These are phyloP conservation scores for Nymphaea colorata DNA, from an alignment of 164 flowering plant species.

Conservation along the genomic window DNA sequence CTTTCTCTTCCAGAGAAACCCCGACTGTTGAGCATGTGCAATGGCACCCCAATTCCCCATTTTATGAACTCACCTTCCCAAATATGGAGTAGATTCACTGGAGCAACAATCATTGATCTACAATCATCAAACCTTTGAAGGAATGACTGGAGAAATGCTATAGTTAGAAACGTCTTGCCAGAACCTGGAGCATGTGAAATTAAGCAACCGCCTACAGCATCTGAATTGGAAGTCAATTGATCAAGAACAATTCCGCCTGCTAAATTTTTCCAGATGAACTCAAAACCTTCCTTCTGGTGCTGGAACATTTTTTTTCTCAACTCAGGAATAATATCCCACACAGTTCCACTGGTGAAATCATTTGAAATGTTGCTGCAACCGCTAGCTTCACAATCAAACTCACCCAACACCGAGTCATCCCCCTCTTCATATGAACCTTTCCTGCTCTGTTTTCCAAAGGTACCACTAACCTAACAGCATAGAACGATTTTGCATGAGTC, in stretches of 20 bases:
- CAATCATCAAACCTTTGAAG: conserved; percentile 33
- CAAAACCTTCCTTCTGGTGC: conserved; percentile 73
- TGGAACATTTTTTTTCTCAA: conserved; percentile 23
- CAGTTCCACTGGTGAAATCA: conserved; percentile 26
- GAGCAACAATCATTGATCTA: conserved; percentile 69
- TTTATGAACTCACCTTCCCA: conserved; percentile 77
- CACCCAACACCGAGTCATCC: not conserved
- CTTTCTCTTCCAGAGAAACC: conserved; percentile 47
- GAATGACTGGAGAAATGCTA: conserved; percentile 52
- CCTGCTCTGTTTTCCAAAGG: conserved; percentile 11
- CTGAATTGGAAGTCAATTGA: conserved; percentile 14
- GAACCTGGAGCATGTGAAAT: conserved; percentile 99
- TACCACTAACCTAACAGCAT: not conserved
- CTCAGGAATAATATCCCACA: conserved; percentile 50
- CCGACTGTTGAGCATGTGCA: conserved; percentile 36
- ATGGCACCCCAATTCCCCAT: conserved; percentile 56
- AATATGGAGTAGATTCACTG: conserved; percentile 50
- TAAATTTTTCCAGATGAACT: conserved; percentile 67
- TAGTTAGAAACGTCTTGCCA: conserved; percentile 68
- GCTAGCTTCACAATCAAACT: conserved; percentile 7
- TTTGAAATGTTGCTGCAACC: conserved; percentile 10
- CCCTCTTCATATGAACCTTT: not conserved
- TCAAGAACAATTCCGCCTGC: conserved; percentile 58
- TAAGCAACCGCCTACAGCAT: conserved; percentile 58
- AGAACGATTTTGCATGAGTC: too few species aligned